A percentile compares a stretch with the other conserved stretches of the same genome.
phyloP scores from a whole-genome alignment of 352 stramenopile genomes.

The Phytophthora brassicae region DNA sequence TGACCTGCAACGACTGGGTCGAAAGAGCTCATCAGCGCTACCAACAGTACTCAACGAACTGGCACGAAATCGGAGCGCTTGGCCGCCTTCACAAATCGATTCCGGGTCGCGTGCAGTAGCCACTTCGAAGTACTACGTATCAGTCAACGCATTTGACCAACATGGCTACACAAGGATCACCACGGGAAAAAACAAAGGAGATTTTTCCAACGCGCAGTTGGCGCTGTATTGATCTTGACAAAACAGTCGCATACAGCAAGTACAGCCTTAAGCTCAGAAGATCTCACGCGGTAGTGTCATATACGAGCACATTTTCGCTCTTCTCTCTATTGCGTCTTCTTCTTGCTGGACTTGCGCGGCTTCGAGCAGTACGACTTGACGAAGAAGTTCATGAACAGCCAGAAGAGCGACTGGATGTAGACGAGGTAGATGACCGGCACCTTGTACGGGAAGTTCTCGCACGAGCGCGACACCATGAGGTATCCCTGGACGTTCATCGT shows the following conservation, averaged over 20 bases:
- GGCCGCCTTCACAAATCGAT: no score
- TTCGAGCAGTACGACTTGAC: constrained; percentile 91
- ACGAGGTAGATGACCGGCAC: constrained; percentile 91
- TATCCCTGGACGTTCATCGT: constrained; percentile 82
- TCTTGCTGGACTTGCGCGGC: constrained; percentile 45
- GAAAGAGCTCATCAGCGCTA: no score
- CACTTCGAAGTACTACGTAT: no score
- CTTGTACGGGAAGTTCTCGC: constrained; percentile 72
- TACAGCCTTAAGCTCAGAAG: no score
- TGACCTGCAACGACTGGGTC: no score
- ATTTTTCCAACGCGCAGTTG: background rate
- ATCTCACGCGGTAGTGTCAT: background rate
- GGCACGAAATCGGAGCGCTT: no score
- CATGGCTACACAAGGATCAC: background rate
- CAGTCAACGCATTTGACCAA: constrained; percentile 7
- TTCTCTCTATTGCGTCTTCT: constrained; percentile 57
- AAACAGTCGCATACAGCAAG: constrained; percentile 16
- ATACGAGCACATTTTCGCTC: constrained; percentile 12
- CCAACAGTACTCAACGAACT: no score
- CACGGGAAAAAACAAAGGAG: background rate
- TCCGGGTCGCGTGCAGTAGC: no score
- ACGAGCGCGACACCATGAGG: constrained; percentile 86
- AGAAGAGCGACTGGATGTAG: constrained; percentile 89
- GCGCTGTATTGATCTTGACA: constrained; percentile 29
- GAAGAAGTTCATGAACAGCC: constrained; percentile 97